phyloP scores from a whole-genome alignment of 2,329 filamentous ascomycete species.

The Aspergillus costaricaensis region DNA sequence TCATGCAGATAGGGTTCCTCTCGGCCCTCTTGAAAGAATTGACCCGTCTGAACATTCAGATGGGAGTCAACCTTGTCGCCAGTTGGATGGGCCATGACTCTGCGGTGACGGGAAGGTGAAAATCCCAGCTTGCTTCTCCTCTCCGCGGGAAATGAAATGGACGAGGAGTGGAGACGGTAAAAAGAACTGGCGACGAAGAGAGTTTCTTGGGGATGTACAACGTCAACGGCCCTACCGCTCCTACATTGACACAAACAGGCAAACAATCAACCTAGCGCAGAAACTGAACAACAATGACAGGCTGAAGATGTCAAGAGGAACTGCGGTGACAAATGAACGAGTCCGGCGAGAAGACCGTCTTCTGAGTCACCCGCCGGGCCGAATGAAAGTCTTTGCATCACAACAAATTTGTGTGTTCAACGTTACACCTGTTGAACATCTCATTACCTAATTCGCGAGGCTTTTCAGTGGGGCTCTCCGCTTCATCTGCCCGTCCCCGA shows the following conservation, averaged over 20 bases:
- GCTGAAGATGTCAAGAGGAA: background rate
- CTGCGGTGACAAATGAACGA: background rate
- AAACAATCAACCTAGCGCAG: background rate
- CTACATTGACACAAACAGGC: background rate
- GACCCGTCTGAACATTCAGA: background rate
- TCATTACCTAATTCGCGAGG: conserved; percentile 4
- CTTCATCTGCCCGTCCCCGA: background rate
- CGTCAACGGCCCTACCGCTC: background rate
- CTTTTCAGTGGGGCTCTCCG: background rate
- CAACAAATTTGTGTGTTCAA: background rate
- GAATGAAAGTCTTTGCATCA: background rate
- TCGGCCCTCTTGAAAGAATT: background rate
- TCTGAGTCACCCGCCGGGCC: background rate
- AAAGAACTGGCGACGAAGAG: background rate
- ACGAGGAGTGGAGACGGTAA: background rate
- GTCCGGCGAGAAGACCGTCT: background rate
- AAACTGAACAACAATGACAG: background rate
- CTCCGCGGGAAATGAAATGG: background rate
- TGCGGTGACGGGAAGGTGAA: background rate
- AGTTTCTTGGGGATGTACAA: background rate
- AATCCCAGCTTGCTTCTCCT: background rate
- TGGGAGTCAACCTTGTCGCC: background rate
- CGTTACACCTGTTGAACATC: background rate
- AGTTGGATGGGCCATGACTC: background rate
- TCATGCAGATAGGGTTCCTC: conserved; percentile 14